Base-by-base conservation (phyloP, 1,284 basidiomycete species). In the Ganoderma boninense region DNA sequence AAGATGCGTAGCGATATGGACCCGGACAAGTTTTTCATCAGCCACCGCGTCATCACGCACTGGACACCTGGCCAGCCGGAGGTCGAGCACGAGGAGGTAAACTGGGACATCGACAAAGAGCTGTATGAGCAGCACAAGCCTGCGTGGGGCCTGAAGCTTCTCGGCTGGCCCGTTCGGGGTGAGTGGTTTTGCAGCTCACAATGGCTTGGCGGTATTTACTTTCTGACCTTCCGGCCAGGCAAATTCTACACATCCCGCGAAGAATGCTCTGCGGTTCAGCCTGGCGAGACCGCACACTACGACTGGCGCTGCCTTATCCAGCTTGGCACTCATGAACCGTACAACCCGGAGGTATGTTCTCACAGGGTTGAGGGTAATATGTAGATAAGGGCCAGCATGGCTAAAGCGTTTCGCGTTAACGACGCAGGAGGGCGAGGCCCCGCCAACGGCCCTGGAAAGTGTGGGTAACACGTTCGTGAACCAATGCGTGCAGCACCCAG, bases 111-210 rank as follows among this genome's bases (percentile, higher is more conserved):
- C 49, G 23, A 26, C 23, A 23, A 66, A 13, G 62, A 61, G 32
- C 40, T 54, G 6, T 66, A 70, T n/a, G 46, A 68, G 18, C n/a
- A 43, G 20, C n/a, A 62, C 38, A 35, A 18, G 20, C 66, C 68
- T 57, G 71, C 59, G 26, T 67, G 69, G 26, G 67, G 67, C 4
- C 65, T 73, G 14, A 73, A 73, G 59, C 54, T 73, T 14, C 67
- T 73, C 2, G 71, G 71, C 3, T 67, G 65, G n/a, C 67, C 65
- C 20, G 26, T 67, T 0, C 62, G 44, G 23, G 49, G 49, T 54
- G 49, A 11, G 49, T 54, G n/a, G 13, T 54, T 54, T 62, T 70
- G 44, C 2, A 64, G 52, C 8, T 44, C 11, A n/a, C 10, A 29
- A 10, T 32, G 16, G 32, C 32, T 13, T 52, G 4, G 38, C 29